phyloP scores from a whole-genome alignment of 2,329 filamentous ascomycete species.

The Stromatinia cepivora region DNA sequence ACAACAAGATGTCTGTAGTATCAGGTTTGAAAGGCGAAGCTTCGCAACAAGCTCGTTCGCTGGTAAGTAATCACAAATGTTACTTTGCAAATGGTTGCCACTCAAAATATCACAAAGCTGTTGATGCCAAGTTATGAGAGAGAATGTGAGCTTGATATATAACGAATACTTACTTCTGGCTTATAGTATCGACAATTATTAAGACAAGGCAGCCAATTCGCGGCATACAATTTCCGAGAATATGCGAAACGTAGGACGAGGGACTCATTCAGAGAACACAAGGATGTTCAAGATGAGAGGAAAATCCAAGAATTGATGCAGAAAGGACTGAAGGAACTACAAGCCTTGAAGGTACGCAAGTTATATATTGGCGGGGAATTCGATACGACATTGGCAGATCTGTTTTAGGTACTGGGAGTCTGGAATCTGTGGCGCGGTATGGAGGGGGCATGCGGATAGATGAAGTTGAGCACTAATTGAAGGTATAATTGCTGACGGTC shows the following conservation, averaged over 20 bases:
- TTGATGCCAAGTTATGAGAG: not conserved
- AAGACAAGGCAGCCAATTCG: conserved; percentile 82
- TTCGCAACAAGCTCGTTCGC: conserved; percentile 38
- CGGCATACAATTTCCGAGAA: conserved; percentile 96
- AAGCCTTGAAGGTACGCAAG: conserved; percentile 78
- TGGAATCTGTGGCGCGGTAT: not conserved
- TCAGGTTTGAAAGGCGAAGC: conserved; percentile 36
- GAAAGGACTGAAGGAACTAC: conserved; percentile 81
- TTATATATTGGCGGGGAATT: not conserved
- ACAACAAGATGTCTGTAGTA: conserved; percentile 36
- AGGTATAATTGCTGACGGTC: conserved; percentile 26
- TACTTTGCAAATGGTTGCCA: conserved; percentile 13
- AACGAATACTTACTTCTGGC: conserved; percentile 22
- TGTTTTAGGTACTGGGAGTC: not conserved
- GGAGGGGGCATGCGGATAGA: conserved; percentile 2
- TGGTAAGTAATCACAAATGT: conserved; percentile 34
- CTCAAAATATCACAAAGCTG: not conserved
- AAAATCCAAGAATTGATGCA: conserved; percentile 86
- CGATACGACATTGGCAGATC: not conserved
- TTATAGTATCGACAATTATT: conserved; percentile 88
- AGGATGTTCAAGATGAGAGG: conserved; percentile 68
- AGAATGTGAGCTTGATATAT: not conserved
- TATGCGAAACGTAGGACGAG: conserved; percentile 89
- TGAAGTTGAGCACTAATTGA: not conserved
- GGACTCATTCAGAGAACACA: conserved; percentile 86